These are phyloP conservation scores for Gynandropsis gynandra DNA, from an alignment of 345 rosid species.

Conservation along the genomic window DNA sequence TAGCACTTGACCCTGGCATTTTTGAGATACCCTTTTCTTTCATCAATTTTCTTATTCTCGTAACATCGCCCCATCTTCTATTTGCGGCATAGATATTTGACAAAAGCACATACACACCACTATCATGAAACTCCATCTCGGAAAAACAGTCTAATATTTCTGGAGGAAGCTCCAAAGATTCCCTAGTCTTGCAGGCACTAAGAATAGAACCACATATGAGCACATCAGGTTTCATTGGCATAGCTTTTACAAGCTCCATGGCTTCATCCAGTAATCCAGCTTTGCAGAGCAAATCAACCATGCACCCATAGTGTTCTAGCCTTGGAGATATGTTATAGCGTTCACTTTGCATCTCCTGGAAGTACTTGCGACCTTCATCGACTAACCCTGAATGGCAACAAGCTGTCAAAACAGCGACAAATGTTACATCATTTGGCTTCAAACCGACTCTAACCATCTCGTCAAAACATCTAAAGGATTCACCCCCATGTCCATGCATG, in stretches of 20 bases:
- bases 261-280: constrained; percentile 44
- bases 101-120: constrained; percentile 40
- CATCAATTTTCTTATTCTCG: constrained; percentile 19
- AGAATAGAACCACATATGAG: constrained; percentile 44
- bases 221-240: constrained; percentile 39
- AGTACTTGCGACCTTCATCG: constrained; percentile 33
- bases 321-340: constrained; percentile 29
- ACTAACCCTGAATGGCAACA: constrained; percentile 39
- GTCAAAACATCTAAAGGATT: constrained; percentile 25
- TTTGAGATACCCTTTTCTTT: constrained; percentile 18
- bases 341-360: constrained; percentile 27
- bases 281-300: constrained; percentile 32
- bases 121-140: constrained; percentile 30
- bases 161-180: constrained; percentile 23
- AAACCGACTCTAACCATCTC: constrained; percentile 33
- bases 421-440: constrained; percentile 40
- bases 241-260: constrained; percentile 24
- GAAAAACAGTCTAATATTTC: constrained; percentile 25
- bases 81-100: constrained; percentile 35
- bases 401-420: constrained; percentile 37
- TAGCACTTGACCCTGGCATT: constrained; percentile 18
- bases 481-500: constrained; percentile 36
- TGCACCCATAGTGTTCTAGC: constrained; percentile 39
- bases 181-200: constrained; percentile 37
- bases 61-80: constrained; percentile 34